phyloP scores from a whole-genome alignment of 2,329 filamentous ascomycete genomes.

The Fusarium dimerum region DNA sequence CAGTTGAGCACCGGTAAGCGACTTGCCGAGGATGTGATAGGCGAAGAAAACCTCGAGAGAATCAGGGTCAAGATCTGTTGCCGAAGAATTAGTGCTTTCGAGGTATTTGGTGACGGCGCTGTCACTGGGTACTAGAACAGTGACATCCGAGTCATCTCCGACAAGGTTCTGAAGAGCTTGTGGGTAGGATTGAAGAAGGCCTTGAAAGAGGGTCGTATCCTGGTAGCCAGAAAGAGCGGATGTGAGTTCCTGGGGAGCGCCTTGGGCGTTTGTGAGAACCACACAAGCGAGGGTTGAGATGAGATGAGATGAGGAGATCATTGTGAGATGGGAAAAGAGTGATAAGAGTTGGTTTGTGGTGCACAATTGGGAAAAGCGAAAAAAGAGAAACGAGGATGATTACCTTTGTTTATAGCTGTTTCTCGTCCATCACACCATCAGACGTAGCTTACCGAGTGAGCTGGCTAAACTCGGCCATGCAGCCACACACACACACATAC shows the following conservation, averaged over 20 bases:
- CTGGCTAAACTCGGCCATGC: too few species aligned
- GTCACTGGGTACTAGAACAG: slow-evolving; percentile 21
- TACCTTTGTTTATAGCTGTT: too few species aligned
- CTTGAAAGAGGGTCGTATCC: slow-evolving; percentile 16
- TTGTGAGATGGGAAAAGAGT: too few species aligned
- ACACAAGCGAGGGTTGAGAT: slow-evolving; percentile 3
- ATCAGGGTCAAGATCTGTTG: slow-evolving; percentile 5
- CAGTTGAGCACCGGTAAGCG: slow-evolving; percentile 12
- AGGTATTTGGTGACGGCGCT: slow-evolving; percentile 20
- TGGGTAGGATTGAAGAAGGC: slow-evolving; percentile 3
- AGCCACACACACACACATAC: too few species aligned
- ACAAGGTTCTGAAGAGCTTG: slow-evolving; percentile 3
- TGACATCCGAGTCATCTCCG: slow-evolving; percentile 12
- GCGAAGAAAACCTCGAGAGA: slow-evolving; percentile 18
- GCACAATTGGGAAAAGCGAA: too few species aligned
- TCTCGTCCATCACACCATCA: too few species aligned
- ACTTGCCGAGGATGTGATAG: slow-evolving; percentile 16
- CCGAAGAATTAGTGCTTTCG: neutral
- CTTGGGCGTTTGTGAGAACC: slow-evolving; percentile 5
- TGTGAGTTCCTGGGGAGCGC: slow-evolving; percentile 8
- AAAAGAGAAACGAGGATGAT: too few species aligned
- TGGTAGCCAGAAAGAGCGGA: slow-evolving; percentile 12
- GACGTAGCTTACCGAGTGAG: too few species aligned
- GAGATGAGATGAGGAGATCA: too few species aligned
- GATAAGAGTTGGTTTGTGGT: too few species aligned